Evolutionary conservation across 306 rosid genomes (phyloP), one percentile per base, ranked within the genome.

Genomic region (Cercis canadensis): DNA sequence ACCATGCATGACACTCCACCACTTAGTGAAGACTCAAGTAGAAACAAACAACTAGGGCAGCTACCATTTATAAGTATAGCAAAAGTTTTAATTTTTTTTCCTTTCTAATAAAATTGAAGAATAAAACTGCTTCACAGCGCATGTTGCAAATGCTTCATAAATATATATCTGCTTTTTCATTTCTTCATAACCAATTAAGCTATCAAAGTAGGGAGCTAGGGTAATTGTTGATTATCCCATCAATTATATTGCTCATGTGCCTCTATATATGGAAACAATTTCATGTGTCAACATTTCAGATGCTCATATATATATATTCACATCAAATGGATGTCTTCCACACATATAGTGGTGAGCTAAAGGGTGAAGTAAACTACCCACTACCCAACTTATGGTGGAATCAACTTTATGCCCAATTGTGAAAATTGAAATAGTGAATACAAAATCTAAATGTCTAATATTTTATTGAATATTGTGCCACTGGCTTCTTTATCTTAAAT

Each of bases 311-410:
- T n/a, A n/a, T n/a, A n/a, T n/a, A 47, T 14, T 54, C 13, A 62
- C 33, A 32, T 13, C 8, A 16, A 8, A 10, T 43, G 49, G 49
- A 0, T 43, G 49, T 43, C 40, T 8, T 8, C 21, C 64, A 21
- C 16, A 8, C 43, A 37, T 5, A 50, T 15, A 41, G 39, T 24
- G 41, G 21, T 39, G 52, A 13, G 21, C 19, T 16, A 44, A 31
- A 58, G 75, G 36, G 7, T 69, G 45, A 17, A 29, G 16, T 71
- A 52, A n/a, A n/a, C n/a, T n/a, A n/a, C n/a, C n/a, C n/a, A 19
- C 46, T 39, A 11, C 46, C n/a, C 34, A 16, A 13, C 15, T 62
- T 62, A 73, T 46, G 65, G 51, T 63, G 64, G 36, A 50, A 21
- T 41, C 55, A 61, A 49, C 68, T 18, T 33, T 13, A 18, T 57